A percentile compares a stretch with the other conserved stretches of the same genome.
phyloP scores from a whole-genome alignment of 371 early-diverging fungal species.

The Encephalitozoon romaleae region DNA sequence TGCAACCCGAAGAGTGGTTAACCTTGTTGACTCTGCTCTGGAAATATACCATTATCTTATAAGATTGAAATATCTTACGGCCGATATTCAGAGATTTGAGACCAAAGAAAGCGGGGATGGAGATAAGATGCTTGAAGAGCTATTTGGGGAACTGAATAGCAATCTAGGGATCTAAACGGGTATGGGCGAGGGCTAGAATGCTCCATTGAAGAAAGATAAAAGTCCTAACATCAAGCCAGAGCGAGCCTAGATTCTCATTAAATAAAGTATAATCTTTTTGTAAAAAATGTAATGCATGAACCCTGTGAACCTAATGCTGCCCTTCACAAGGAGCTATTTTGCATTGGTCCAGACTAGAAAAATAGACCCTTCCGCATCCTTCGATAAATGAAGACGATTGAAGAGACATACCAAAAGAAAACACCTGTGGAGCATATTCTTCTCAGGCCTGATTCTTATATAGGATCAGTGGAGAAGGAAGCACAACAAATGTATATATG shows the following conservation, averaged over 20 bases:
- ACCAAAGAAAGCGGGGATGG: neutral
- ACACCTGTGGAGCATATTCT: slow-evolving; percentile 95
- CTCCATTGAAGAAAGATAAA: too few relatives aligned
- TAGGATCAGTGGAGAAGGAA: slow-evolving; percentile 83
- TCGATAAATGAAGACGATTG: slow-evolving; percentile 63
- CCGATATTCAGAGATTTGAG: neutral
- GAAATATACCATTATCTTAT: slow-evolving; percentile 23
- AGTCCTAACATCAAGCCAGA: too few relatives aligned
- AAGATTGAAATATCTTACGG: neutral
- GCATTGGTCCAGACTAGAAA: neutral
- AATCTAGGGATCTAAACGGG: neutral
- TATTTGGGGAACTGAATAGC: neutral
- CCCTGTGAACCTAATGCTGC: neutral
- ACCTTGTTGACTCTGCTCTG: neutral
- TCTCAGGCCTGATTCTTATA: slow-evolving; percentile 93
- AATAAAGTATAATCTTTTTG: neutral
- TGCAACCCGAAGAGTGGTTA: slow-evolving; percentile 2
- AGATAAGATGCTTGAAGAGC: neutral
- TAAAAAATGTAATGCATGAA: too few relatives aligned
- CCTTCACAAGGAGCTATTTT: neutral
- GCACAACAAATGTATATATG: slow-evolving; percentile 77
- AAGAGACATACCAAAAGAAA: slow-evolving; percentile 93
- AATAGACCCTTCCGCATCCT: neutral
- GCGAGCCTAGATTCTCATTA: neutral
- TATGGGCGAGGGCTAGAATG: too few relatives aligned